Evolutionary conservation across 257 asterid genomes (phyloP), one percentile per base, ranked within the genome.

Genomic region (Ehretia macrophylla): DNA sequence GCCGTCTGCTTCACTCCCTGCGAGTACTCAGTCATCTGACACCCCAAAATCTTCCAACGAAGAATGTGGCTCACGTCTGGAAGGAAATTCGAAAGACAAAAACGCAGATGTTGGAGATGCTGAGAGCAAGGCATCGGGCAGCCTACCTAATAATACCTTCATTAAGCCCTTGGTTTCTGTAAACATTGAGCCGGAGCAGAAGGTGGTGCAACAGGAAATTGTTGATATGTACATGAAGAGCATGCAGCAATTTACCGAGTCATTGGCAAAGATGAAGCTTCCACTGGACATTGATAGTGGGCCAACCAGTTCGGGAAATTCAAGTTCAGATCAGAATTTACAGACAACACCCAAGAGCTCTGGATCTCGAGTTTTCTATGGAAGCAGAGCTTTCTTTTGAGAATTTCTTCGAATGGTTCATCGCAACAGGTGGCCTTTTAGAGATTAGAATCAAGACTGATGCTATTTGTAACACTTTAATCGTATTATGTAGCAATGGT

Each of bases 161-260:
- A 68, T 38, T 16, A 83, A 82, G 74, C 97, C 97, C 9, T 58
- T 72, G 19, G 87, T 84, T 12, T 23, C 72, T 17, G 79, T 87
- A 32, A 83, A 70, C 56, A 67, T 72, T n/a, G 96, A 79, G 69
- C 76, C 78, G 0, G 98, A 86, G 80, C 68, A 76, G 0, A 70
- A 84, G 83, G 76, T 93, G 80, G 96, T 84, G 64, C 99, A 93
- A 75, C 96, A 93, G 77, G 97, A 89, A 49, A 84, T 88, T 32
- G 99, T 89, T 76, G 96, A 93, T 32, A 86, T 93, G 95, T 93
- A 89, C 83, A 86, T 89, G 99, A 93, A 86, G 72, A 89, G 96
- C 76, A 93, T 93, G 99, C 99, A 92, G 82, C 97, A 88, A 14
- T 88, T 92, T 47, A 88, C 97, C 0, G 96, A 86, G 58, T 92